Evolutionary conservation across 2,329 filamentous ascomycete species (phyloP).

Genomic region (Pseudocercospora cruenta): DNA sequence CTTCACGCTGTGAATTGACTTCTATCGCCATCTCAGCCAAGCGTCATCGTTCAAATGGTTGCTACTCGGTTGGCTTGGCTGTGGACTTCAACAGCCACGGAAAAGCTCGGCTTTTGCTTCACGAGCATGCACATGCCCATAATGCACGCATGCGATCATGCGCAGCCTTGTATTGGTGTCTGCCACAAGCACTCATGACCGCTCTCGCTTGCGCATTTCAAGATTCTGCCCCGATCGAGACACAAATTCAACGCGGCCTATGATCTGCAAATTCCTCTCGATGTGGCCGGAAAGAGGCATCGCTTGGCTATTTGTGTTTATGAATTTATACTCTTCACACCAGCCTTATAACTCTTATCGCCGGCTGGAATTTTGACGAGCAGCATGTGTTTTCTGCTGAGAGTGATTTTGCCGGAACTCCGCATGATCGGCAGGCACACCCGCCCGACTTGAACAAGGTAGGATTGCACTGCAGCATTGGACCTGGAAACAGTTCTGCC

Average conservation of each 20-base stretch:
- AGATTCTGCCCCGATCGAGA: background rate
- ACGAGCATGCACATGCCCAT: background rate
- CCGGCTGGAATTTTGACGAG: too few species aligned
- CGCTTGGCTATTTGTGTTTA: too few species aligned
- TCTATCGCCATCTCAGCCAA: background rate
- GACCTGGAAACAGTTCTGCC: background rate
- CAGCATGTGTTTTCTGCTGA: too few species aligned
- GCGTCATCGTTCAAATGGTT: background rate
- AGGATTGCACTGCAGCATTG: slow-evolving; percentile 2
- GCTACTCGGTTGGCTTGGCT: background rate
- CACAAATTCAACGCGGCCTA: background rate
- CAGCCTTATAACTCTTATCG: background rate
- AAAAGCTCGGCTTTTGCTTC: background rate
- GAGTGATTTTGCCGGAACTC: background rate
- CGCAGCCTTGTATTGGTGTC: background rate
- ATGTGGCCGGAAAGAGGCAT: too few species aligned
- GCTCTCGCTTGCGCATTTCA: background rate
- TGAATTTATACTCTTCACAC: background rate
- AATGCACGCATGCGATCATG: background rate
- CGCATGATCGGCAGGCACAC: slow-evolving; percentile 21
- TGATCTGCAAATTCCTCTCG: too few species aligned
- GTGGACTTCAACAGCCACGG: background rate
- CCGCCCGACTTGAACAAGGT: slow-evolving; percentile 4
- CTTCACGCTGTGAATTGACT: background rate
- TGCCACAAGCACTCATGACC: background rate